Conservation (phyloP, 345 rosid species). For the Arabis alpina region DNA sequence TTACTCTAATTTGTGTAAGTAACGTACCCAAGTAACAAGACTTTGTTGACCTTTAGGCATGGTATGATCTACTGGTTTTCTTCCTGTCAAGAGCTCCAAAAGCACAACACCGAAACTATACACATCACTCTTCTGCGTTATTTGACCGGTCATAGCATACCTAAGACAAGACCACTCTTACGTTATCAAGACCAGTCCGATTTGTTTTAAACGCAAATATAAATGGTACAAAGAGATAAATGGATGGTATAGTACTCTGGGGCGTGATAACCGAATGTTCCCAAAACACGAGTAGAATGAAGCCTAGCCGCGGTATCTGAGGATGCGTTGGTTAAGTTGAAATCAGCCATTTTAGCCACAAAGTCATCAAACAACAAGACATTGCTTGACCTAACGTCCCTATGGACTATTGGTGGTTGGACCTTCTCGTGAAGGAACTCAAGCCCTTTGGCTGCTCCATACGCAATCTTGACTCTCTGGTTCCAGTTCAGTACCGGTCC, state of each 20-base stretch:
- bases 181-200: not conserved
- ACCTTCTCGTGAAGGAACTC: slow-evolving; percentile 94
- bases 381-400: slow-evolving; percentile 96
- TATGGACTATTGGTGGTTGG: slow-evolving; percentile 90
- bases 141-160: slow-evolving; percentile 99
- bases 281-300: slow-evolving; percentile 95
- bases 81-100: slow-evolving; percentile 90
- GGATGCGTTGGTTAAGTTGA: slow-evolving; percentile 82
- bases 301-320: slow-evolving; percentile 91
- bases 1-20: not conserved
- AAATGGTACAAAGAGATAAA: not conserved
- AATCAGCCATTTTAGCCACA: slow-evolving; percentile 84
- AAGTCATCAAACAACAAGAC: slow-evolving; percentile 85
- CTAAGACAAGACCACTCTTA: slow-evolving; percentile 45
- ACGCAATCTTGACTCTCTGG: slow-evolving; percentile 89
- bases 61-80: slow-evolving; percentile 98
- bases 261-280: slow-evolving; percentile 99
- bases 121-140: slow-evolving; percentile 96
- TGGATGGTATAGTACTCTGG: slow-evolving; percentile 64
- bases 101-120: slow-evolving; percentile 99
- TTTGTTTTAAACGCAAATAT: not conserved
- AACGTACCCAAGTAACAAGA: slow-evolving; percentile 95
- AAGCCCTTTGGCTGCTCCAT: slow-evolving; percentile 90
- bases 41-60: slow-evolving; percentile 99
- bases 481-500: slow-evolving; percentile 91